Conservation (phyloP, 257 asterid species). For the Forsythia viridissima region DNA sequence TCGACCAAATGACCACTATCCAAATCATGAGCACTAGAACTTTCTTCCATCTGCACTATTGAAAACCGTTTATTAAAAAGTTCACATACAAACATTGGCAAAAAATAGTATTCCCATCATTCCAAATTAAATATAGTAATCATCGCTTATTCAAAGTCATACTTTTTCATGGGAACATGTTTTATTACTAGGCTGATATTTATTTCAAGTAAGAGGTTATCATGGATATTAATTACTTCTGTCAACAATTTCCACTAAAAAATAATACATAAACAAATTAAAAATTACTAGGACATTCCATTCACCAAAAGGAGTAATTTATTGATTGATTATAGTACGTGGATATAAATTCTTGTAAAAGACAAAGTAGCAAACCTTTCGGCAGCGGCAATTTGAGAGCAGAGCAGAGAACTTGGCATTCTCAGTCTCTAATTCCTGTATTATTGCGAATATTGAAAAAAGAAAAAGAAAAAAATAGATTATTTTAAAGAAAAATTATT, state of each 20-base stretch:
- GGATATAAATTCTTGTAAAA: neutral
- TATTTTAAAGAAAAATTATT: neutral
- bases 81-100: constrained; percentile 10
- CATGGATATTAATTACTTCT: neutral
- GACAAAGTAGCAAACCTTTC: constrained; percentile 40
- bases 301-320: neutral
- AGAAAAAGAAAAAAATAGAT: no score
- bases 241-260: neutral
- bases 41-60: constrained; percentile 43
- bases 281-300: neutral
- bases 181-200: no score
- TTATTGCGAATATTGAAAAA: neutral
- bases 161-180: neutral
- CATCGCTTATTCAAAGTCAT: neutral
- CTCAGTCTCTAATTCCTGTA: constrained; percentile 68
- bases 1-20: constrained; percentile 27
- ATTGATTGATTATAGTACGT: neutral
- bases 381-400: constrained; percentile 67
- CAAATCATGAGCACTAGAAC: constrained; percentile 23
- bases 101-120: neutral
- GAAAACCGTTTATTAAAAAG: constrained; percentile 16
- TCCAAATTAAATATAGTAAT: neutral
- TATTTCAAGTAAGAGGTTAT: no score
- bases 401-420: constrained; percentile 54
- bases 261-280: neutral